Evolutionary conservation across 306 rosid species (phyloP), one percentile per base, ranked within the genome.

Genomic region (Vachellia pachyceras): DNA sequence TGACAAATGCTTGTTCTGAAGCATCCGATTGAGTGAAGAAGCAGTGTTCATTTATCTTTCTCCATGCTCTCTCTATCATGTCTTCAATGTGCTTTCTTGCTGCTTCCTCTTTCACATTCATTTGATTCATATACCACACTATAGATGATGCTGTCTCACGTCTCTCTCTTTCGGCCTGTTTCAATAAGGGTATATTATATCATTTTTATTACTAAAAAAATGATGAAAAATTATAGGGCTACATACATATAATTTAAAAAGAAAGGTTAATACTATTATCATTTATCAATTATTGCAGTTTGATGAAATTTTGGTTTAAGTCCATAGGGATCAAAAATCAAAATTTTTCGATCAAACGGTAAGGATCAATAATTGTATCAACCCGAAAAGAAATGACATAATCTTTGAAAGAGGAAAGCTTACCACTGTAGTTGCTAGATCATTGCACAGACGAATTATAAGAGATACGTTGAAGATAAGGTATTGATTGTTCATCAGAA

Each of bases 141-240:
- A 88, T 78, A 20, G 82, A 74, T 15, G 91, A 88, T 18, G 89
- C 60, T 11, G 57, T 85, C 73, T 88, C 91, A 1, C 91, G 87
- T 65, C 89, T 79, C 63, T 85, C 84, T 63, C 46, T 50, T 68
- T 88, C 87, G 6, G 79, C 85, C 89, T 83, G 85, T 29, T 17
- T 18, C 9, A 10, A n/a, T n/a, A n/a, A 57, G 20, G 11, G 3
- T 2, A 45, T 11, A 46, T 46, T 3, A 11, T 11, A 10, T 44
- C 42, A 40, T 40, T 5, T 40, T 40, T 40, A 5, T n/a, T n/a
- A n/a, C n/a, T n/a, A n/a, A n/a, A n/a, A n/a, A n/a, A n/a, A n/a
- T n/a, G n/a, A n/a, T n/a, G n/a, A n/a, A n/a, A 40, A 5, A 40
- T 7, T 40, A 40, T 29, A 29, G 33, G 33, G 33, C 1, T 29